phyloP scores from a whole-genome alignment of 768 basidiomycete genomes.

The Suillus variegatus region DNA sequence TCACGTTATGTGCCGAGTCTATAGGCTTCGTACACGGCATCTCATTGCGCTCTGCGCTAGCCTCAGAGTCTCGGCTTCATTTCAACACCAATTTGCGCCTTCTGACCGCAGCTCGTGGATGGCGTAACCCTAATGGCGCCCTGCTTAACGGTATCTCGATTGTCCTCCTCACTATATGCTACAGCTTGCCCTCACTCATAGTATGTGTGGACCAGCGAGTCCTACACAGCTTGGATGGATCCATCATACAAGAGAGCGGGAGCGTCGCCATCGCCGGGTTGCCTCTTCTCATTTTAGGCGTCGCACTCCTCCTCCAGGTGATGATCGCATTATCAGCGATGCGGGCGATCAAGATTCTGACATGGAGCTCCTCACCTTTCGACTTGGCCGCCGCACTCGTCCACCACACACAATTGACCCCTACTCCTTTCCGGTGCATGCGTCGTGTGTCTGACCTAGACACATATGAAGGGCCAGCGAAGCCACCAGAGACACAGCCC shows the following conservation, averaged over 20 bases:
- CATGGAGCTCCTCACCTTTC: conserved; percentile 35
- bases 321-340: conserved; percentile 25
- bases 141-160: conserved; percentile 24
- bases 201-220: too few relatives aligned
- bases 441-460: conserved; percentile 16
- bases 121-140: conserved; percentile 25
- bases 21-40: conserved; percentile 31
- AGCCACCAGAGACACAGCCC: conserved; percentile 20
- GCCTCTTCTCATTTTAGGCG: conserved; percentile 30
- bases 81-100: conserved; percentile 35
- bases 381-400: conserved; percentile 32
- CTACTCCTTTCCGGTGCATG: conserved; percentile 27
- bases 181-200: conserved; percentile 21
- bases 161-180: conserved; percentile 26
- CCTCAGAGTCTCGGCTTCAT: conserved; percentile 24
- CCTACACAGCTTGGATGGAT: too few relatives aligned
- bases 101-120: conserved; percentile 22
- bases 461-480: conserved; percentile 11
- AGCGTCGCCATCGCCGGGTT: conserved; percentile 17
- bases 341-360: conserved; percentile 23
- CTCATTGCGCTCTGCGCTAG: conserved; percentile 28
- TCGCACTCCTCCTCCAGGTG: conserved; percentile 19
- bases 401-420: conserved; percentile 24
- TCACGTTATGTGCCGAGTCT: conserved; percentile 29
- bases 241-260: too few relatives aligned